Percentiles rank a stretch among this genome's conserved stretches.
Conservation (phyloP, 495 filamentous ascomycete genomes). For the Annulohypoxylon stygium region DNA sequence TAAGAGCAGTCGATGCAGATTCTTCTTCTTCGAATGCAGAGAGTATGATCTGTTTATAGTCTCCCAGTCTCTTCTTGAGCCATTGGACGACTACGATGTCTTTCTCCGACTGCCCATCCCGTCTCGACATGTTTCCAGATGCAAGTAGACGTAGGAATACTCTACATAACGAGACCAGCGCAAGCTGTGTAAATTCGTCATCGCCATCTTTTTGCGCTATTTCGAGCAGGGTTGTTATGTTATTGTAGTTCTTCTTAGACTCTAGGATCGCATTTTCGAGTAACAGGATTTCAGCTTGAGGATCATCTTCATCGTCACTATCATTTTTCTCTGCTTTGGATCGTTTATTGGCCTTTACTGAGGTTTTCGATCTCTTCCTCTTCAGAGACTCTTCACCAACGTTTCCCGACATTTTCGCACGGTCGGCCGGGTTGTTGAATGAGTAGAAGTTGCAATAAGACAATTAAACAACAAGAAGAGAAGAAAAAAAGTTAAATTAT, state of each 20-base stretch:
- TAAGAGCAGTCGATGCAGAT: conserved; percentile 71
- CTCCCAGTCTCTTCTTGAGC: conserved; percentile 78
- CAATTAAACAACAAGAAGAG: neutral
- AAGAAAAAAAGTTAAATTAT: conserved; percentile 29
- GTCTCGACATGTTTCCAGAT: conserved; percentile 75
- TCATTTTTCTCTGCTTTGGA: conserved; percentile 54
- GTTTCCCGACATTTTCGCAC: conserved; percentile 48
- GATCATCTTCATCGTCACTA: conserved; percentile 59
- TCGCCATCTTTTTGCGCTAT: conserved; percentile 63
- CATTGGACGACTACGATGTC: conserved; percentile 81
- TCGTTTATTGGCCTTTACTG: conserved; percentile 56
- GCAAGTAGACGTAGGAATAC: conserved; percentile 89
- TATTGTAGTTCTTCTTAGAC: conserved; percentile 92
- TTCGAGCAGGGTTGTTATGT: conserved; percentile 80
- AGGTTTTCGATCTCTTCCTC: conserved; percentile 58
- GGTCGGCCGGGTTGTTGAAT: neutral
- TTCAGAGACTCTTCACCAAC: conserved; percentile 51
- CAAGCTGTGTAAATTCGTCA: conserved; percentile 61
- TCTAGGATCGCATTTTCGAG: conserved; percentile 84
- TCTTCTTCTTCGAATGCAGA: conserved; percentile 67
- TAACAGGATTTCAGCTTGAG: conserved; percentile 69
- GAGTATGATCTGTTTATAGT: conserved; percentile 72
- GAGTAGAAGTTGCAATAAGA: neutral
- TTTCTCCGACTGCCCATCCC: conserved; percentile 72
- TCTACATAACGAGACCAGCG: conserved; percentile 85